Percentiles rank a stretch among this genome's conserved stretches.
Conservation (phyloP, 495 filamentous ascomycete genomes). For the Xylaria palmicola region DNA sequence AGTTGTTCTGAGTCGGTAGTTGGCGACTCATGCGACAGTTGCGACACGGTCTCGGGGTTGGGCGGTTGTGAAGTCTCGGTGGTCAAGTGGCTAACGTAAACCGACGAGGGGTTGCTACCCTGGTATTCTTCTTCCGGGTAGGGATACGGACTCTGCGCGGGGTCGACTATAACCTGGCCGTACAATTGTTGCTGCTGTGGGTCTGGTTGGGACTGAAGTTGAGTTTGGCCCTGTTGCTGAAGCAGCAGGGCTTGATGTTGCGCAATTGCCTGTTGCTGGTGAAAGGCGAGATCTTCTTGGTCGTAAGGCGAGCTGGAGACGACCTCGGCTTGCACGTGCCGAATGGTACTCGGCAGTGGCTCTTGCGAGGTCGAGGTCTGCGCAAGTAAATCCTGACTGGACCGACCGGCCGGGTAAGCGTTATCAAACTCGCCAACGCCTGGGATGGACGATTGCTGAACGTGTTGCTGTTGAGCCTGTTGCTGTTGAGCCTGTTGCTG, state of each 20-base stretch:
- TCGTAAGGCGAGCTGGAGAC: conserved; percentile 39
- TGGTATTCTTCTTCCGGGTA: conserved; percentile 39
- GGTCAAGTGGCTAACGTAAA: conserved; percentile 37
- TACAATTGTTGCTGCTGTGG: conserved; percentile 36
- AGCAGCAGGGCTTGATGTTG: conserved; percentile 40
- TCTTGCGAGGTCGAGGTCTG: conserved; percentile 42
- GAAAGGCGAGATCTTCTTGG: conserved; percentile 38
- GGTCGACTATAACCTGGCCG: conserved; percentile 35
- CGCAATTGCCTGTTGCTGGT: conserved; percentile 41
- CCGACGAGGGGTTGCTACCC: conserved; percentile 27
- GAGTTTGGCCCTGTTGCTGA: conserved; percentile 26
- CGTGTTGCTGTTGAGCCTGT: background rate
- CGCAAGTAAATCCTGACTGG: conserved; percentile 39
- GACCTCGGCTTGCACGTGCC: conserved; percentile 33
- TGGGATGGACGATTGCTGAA: conserved; percentile 42
- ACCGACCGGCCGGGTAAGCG: conserved; percentile 31
- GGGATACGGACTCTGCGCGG: conserved; percentile 30
- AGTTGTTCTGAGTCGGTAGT: conserved; percentile 40
- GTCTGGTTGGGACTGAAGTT: conserved; percentile 19
- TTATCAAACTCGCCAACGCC: conserved; percentile 42
- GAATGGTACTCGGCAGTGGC: conserved; percentile 39
- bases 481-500: background rate
- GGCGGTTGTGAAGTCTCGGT: conserved; percentile 41
- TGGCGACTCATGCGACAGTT: conserved; percentile 63
- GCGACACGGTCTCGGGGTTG: conserved; percentile 54